Evolutionary conservation across 768 basidiomycete species (phyloP).

Genomic region (Tricholoma hemisulphureum): DNA sequence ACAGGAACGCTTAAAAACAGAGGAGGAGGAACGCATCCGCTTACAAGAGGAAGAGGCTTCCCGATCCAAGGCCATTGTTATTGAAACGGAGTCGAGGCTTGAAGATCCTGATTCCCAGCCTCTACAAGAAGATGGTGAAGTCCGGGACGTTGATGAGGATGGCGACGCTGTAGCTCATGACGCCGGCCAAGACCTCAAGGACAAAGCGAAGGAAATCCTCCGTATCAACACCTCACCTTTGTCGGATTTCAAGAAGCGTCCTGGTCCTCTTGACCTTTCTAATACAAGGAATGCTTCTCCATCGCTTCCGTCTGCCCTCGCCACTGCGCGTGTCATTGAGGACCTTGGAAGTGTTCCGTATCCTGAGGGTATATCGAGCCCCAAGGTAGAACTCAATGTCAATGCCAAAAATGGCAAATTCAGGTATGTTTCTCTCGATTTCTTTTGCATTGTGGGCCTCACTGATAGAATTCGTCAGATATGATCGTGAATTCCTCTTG

Average conservation of each 20-base stretch:
- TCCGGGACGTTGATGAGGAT: constrained; percentile 25
- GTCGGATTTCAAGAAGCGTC: constrained; percentile 49
- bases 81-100: constrained; percentile 32
- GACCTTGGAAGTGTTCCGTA: constrained; percentile 77
- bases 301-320: constrained; percentile 64
- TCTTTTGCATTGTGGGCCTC: neutral
- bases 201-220: constrained; percentile 52
- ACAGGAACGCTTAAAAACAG: constrained; percentile 35
- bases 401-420: constrained; percentile 87
- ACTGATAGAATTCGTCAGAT: constrained; percentile 46
- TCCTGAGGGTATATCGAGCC: constrained; percentile 80
- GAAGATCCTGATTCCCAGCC: constrained; percentile 25
- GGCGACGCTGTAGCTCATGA: constrained; percentile 49
- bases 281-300: constrained; percentile 45
- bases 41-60: constrained; percentile 36
- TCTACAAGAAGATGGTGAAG: constrained; percentile 33
- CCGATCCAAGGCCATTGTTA: constrained; percentile 40
- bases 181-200: constrained; percentile 40
- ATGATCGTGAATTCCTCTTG: constrained; percentile 95
- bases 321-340: constrained; percentile 82
- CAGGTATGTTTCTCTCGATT: constrained; percentile 44
- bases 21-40: constrained; percentile 31
- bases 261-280: constrained; percentile 72
- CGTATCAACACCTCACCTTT: constrained; percentile 62
- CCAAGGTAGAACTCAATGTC: constrained; percentile 80